phyloP scores from a whole-genome alignment of 2,329 filamentous ascomycete genomes.

The Escovopsis sp. region DNA sequence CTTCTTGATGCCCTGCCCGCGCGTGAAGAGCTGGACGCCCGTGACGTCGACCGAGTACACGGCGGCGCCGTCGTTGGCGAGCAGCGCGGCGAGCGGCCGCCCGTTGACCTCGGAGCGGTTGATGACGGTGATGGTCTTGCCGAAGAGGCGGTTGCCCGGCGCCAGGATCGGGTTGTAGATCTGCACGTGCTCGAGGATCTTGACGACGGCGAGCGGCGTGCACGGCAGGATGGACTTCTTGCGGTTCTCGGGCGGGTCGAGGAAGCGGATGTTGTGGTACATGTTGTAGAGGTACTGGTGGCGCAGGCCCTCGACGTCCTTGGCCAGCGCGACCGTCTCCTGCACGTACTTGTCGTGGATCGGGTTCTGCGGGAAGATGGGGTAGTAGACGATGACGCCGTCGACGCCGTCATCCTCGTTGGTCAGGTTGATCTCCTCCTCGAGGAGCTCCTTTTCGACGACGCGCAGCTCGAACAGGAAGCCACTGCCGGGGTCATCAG shows the following conservation, averaged over 20 bases:
- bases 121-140: constrained; percentile 89
- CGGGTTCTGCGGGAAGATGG: constrained; percentile 71
- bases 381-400: constrained; percentile 96
- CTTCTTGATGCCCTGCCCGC: constrained; percentile 76
- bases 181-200: constrained; percentile 88
- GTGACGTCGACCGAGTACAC: constrained; percentile 93
- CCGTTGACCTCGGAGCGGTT: constrained; percentile 95
- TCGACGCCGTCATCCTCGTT: constrained; percentile 67
- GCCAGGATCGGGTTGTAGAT: constrained; percentile 94
- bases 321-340: constrained; percentile 76
- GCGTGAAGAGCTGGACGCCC: constrained; percentile 81
- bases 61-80: constrained; percentile 90
- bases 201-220: constrained; percentile 89
- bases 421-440: constrained; percentile 74
- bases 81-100: constrained; percentile 74
- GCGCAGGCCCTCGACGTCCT: constrained; percentile 91
- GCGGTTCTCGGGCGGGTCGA: constrained; percentile 61
- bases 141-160: constrained; percentile 83
- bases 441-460: constrained; percentile 74
- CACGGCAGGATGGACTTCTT: constrained; percentile 91
- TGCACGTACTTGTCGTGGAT: constrained; percentile 90
- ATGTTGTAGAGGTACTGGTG: constrained; percentile 97
- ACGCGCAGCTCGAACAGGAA: constrained; percentile 78
- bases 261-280: constrained; percentile 95
- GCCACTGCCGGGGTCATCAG: constrained; percentile 39